A percentile compares a stretch with the other conserved stretches of the same genome.
Evolutionary conservation across 495 filamentous ascomycete genomes (phyloP).

Genomic region (Podospora bellae-mahoneyi): DNA sequence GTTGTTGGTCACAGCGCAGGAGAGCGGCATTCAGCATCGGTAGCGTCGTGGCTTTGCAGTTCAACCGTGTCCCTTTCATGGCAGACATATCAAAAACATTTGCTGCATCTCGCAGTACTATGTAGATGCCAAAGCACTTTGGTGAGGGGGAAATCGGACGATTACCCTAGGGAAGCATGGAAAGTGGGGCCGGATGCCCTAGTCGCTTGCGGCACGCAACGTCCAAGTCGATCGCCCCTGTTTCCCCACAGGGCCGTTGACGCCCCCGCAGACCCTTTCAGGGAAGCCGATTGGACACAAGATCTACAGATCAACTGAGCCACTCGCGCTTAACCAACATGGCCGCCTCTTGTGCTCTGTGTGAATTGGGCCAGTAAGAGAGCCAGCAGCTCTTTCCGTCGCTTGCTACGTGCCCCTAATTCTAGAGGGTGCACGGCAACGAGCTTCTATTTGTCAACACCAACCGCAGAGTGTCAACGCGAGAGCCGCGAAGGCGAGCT

Average conservation of each 20-base stretch:
- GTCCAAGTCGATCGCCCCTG: background rate
- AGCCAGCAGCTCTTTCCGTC: background rate
- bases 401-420: background rate
- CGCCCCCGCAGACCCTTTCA: background rate
- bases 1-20: background rate
- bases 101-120: background rate
- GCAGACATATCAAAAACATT: background rate
- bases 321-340: background rate
- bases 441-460: background rate
- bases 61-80: background rate
- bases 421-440: background rate
- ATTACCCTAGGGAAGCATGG: background rate
- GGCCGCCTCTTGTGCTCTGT: background rate
- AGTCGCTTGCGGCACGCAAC: background rate
- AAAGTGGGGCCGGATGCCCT: background rate
- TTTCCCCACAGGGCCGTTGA: background rate
- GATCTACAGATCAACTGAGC: background rate
- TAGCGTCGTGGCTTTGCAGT: background rate
- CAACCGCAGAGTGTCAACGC: background rate
- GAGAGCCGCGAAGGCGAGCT: background rate
- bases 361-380: background rate
- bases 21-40: background rate
- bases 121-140: background rate
- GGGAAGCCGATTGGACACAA: background rate
- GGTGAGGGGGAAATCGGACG: background rate